Evolutionary conservation across 2,329 filamentous ascomycete species (phyloP).

Genomic region (Aspergillus sp.): DNA sequence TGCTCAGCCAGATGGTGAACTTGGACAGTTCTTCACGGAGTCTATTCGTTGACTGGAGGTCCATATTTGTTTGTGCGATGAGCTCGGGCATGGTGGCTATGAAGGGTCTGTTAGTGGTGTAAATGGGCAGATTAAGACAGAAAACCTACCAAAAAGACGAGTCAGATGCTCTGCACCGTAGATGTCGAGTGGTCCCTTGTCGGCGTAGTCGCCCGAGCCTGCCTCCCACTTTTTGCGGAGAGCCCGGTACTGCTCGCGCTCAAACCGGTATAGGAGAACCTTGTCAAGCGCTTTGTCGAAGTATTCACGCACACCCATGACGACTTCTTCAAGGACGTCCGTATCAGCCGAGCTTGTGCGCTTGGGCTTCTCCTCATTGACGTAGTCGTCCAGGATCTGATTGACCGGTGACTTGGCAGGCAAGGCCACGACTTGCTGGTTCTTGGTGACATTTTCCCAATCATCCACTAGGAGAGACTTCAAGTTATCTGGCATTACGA

Average conservation of each 20-base stretch:
- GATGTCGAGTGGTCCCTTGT: slow-evolving; percentile 74
- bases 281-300: slow-evolving; percentile 89
- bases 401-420: slow-evolving; percentile 75
- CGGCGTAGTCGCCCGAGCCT: slow-evolving; percentile 63
- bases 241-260: slow-evolving; percentile 83
- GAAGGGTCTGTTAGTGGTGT: slow-evolving; percentile 5
- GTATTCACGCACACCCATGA: slow-evolving; percentile 84
- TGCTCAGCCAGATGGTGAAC: slow-evolving; percentile 81
- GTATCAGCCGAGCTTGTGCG: slow-evolving; percentile 67
- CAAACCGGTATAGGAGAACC: slow-evolving; percentile 90
- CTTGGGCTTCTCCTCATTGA: slow-evolving; percentile 67
- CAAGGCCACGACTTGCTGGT: slow-evolving; percentile 82
- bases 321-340: slow-evolving; percentile 87
- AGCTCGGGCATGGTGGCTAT: slow-evolving; percentile 88
- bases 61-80: slow-evolving; percentile 97
- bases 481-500: slow-evolving; percentile 83
- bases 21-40: slow-evolving; percentile 86
- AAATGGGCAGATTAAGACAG: slow-evolving; percentile 2
- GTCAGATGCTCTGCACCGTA: slow-evolving; percentile 93
- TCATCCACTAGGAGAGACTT: slow-evolving; percentile 95
- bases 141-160: slow-evolving; percentile 75
- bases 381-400: slow-evolving; percentile 79
- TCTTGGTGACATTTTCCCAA: slow-evolving; percentile 98
- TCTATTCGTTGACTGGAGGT: slow-evolving; percentile 82
- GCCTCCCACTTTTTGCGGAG: slow-evolving; percentile 70